Conservation (phyloP, 2,329 filamentous ascomycete genomes). For the Drechslerella coelobrocha region DNA sequence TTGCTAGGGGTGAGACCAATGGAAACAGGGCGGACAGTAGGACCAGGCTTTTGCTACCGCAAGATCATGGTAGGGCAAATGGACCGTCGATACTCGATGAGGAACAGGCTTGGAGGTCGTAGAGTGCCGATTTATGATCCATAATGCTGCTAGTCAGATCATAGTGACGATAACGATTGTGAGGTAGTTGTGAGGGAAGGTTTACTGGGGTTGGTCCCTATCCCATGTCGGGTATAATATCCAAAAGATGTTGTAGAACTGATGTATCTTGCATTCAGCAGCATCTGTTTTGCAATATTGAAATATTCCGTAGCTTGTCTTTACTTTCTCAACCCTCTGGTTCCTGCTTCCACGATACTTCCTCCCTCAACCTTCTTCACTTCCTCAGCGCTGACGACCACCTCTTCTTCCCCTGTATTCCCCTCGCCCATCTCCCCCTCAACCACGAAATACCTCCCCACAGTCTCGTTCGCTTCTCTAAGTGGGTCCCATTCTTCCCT, state of each 20-base stretch:
- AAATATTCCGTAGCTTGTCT: too few species aligned
- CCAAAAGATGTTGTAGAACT: too few species aligned
- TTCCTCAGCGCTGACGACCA: conserved; percentile 27
- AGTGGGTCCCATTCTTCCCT: conserved; percentile 73
- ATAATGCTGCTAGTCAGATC: too few species aligned
- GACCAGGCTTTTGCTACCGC: conserved; percentile 5
- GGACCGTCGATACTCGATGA: neutral
- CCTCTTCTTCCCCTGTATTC: conserved; percentile 13
- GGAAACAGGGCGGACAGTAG: neutral
- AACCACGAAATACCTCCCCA: conserved; percentile 58
- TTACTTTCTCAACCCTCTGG: too few species aligned
- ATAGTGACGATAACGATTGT: too few species aligned
- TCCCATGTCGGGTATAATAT: too few species aligned
- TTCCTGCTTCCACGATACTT: conserved; percentile 7
- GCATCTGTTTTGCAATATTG: too few species aligned
- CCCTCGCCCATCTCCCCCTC: conserved; percentile 52
- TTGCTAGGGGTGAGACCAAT: neutral
- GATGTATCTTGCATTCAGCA: too few species aligned
- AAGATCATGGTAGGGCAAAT: neutral
- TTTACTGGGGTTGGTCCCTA: too few species aligned
- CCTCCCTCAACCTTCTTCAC: conserved; percentile 23
- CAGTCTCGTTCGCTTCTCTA: conserved; percentile 55
- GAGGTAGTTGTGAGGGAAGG: too few species aligned
- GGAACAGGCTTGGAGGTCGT: neutral
- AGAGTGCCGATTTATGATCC: neutral